Percentiles rank a stretch among this genome's conserved stretches.
Conservation (phyloP, 73 alveolate species). For the Tetrahymena malaccensis region DNA sequence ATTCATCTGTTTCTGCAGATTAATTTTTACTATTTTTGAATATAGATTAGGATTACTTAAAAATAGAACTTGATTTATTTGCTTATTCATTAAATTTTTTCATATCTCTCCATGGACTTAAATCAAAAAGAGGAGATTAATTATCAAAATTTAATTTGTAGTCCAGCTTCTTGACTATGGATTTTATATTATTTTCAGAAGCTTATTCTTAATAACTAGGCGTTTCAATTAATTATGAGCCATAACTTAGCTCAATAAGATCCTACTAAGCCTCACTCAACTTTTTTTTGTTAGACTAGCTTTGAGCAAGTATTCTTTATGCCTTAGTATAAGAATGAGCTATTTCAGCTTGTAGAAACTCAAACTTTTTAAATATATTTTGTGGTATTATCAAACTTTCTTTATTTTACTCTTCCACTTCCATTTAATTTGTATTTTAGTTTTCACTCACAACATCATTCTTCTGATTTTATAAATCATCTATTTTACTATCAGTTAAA, state of each 20-base stretch:
- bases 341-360: background rate
- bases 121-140: background rate
- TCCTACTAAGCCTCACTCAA: background rate
- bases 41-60: background rate
- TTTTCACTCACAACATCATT: background rate
- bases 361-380: background rate
- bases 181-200: background rate
- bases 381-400: background rate
- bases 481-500: too few species aligned
- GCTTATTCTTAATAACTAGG: background rate
- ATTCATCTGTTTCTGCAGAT: background rate
- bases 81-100: background rate
- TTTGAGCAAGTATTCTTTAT: background rate
- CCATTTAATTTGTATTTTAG: background rate
- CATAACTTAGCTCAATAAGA: background rate
- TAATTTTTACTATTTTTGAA: background rate
- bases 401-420: background rate
- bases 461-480: too few species aligned
- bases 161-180: background rate
- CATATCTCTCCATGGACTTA: background rate
- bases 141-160: background rate
- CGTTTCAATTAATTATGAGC: background rate
- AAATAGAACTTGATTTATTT: background rate
- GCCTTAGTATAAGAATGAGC: background rate
- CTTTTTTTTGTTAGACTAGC: background rate